Conservation (phyloP, 768 basidiomycete genomes). For the Lentinula raphanica region DNA sequence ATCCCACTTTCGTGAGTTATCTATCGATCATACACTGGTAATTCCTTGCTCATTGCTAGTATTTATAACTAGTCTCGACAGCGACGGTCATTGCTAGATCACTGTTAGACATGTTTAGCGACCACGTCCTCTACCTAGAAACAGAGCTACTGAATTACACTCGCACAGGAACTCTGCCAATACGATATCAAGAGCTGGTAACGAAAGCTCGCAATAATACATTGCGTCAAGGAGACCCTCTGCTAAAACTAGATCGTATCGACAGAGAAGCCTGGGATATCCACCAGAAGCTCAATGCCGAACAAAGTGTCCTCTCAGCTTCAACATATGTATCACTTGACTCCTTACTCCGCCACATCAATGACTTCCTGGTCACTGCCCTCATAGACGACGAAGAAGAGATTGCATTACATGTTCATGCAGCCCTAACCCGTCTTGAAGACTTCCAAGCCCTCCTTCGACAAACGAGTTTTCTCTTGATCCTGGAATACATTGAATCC, state of each 20-base stretch:
- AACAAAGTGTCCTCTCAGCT: background rate
- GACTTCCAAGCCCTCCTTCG: constrained; percentile 22
- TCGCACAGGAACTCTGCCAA: constrained; percentile 9
- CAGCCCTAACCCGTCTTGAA: constrained; percentile 13
- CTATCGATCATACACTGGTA: background rate
- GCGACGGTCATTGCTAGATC: constrained; percentile 26
- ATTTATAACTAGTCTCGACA: constrained; percentile 20
- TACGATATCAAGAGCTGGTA: background rate
- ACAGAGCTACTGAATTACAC: constrained; percentile 15
- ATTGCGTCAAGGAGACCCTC: background rate
- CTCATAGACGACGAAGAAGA: constrained; percentile 14
- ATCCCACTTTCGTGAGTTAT: constrained; percentile 13
- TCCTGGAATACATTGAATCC: constrained; percentile 23
- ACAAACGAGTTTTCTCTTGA: constrained; percentile 26
- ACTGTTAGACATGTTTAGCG: constrained; percentile 29
- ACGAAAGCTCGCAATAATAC: constrained; percentile 2
- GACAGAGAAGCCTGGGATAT: background rate
- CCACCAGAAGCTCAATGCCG: background rate
- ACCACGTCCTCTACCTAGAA: constrained; percentile 19
- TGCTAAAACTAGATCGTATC: background rate
- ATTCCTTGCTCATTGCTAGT: background rate
- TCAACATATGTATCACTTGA: constrained; percentile 14
- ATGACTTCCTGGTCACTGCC: constrained; percentile 11
- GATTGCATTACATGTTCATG: constrained; percentile 13
- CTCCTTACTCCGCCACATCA: constrained; percentile 11